These are phyloP conservation scores for Moricandia moricandioides DNA, from an alignment of 345 rosid genomes.

Conservation along the genomic window DNA sequence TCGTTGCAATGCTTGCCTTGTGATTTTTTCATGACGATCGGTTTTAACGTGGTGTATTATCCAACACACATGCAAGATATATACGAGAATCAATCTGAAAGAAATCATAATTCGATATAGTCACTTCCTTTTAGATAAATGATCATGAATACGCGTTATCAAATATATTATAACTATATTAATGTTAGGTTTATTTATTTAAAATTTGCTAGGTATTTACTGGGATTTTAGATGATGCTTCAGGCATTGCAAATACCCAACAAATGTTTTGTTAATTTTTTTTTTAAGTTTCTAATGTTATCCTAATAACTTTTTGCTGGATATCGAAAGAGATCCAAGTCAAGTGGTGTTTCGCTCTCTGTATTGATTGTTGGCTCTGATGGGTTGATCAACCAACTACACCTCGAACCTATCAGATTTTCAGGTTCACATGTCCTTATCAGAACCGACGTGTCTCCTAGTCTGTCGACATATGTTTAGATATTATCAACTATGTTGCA, in stretches of 20 bases:
- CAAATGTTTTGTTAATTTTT: background rate
- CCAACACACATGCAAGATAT: background rate
- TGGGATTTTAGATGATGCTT: background rate
- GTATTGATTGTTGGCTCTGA: background rate
- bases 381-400: background rate
- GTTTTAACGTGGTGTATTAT: background rate
- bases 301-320: background rate
- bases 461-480: background rate
- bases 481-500: background rate
- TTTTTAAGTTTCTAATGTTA: background rate
- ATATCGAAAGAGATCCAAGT: background rate
- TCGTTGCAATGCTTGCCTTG: background rate
- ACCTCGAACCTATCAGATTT: background rate
- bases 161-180: background rate
- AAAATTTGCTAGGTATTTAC: background rate
- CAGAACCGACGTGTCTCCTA: background rate
- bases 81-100: background rate
- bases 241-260: background rate
- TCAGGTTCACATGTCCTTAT: background rate
- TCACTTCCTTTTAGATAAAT: background rate
- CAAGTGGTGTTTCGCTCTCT: background rate
- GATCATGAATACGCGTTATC: background rate
- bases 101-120: background rate
- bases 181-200: background rate
- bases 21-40: background rate